Conservation (phyloP, 2,329 filamentous ascomycete species). For the Phialemonium atrogriseum region DNA sequence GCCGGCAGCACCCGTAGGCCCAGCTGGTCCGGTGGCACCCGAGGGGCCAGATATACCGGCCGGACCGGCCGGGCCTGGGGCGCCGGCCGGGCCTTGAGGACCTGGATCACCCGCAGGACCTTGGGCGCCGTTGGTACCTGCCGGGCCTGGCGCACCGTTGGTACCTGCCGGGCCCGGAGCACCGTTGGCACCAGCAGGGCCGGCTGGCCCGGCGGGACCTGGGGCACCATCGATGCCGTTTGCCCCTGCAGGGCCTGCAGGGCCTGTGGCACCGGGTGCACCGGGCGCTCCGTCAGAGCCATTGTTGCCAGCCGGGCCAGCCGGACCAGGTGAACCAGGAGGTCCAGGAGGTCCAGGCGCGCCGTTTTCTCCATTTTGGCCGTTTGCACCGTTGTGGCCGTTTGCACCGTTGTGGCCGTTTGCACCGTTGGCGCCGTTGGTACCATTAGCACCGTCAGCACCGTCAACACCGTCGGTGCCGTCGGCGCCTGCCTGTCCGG, state of each 20-base stretch:
- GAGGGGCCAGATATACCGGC: no score
- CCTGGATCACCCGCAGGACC: no score
- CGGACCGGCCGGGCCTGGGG: no score
- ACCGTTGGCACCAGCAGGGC: neutral
- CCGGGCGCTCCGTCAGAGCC: neutral
- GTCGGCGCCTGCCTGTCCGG: neutral
- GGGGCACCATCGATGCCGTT: neutral
- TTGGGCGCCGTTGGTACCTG: no score
- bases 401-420: constrained; percentile 1
- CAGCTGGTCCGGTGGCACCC: no score
- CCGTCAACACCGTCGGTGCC: constrained; percentile 2
- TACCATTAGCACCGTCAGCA: constrained; percentile 3
- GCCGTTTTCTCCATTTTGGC: constrained; percentile 1
- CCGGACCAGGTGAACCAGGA: neutral
- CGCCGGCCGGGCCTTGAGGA: no score
- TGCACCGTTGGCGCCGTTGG: constrained; percentile 2
- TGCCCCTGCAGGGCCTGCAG: neutral
- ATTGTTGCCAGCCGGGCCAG: neutral
- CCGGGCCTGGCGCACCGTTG: no score
- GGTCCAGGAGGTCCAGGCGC: neutral
- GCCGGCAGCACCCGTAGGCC: no score
- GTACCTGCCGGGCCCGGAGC: no score
- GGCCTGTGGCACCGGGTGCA: neutral
- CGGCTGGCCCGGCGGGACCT: neutral
- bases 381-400: constrained; percentile 2